phyloP scores from a whole-genome alignment of 2,329 filamentous ascomycete genomes.

The Sporothrix pallida region DNA sequence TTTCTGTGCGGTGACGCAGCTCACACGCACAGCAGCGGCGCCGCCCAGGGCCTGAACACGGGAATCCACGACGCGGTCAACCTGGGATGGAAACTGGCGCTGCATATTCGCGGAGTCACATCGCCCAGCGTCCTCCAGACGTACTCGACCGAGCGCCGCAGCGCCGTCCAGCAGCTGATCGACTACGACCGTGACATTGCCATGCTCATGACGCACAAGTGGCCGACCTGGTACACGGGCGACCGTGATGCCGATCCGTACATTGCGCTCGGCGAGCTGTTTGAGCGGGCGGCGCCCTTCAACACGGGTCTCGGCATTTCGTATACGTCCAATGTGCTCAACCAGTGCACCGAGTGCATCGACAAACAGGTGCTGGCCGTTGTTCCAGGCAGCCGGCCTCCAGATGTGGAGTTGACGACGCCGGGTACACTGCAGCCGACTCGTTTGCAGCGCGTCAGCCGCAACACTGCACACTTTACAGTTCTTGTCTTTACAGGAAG shows the following conservation, averaged over 20 bases:
- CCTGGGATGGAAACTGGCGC: slow-evolving; percentile 54
- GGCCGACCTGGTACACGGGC: slow-evolving; percentile 48
- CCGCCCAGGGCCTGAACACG: slow-evolving; percentile 65
- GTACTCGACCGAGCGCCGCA: slow-evolving; percentile 49
- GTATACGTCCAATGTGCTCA: slow-evolving; percentile 47
- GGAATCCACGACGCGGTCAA: slow-evolving; percentile 63
- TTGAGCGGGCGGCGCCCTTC: slow-evolving; percentile 64
- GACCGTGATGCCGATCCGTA: slow-evolving; percentile 51
- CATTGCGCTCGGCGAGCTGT: slow-evolving; percentile 59
- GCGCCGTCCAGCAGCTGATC: slow-evolving; percentile 49
- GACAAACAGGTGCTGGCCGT: slow-evolving; percentile 37
- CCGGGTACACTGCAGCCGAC: slow-evolving; percentile 53
- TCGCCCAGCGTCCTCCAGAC: slow-evolving; percentile 44
- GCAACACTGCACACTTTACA: slow-evolving; percentile 51
- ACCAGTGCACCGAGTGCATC: slow-evolving; percentile 18
- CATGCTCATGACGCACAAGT: slow-evolving; percentile 49
- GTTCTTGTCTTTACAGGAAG: slow-evolving; percentile 48
- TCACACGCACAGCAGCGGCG: slow-evolving; percentile 65
- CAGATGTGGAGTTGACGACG: slow-evolving; percentile 53
- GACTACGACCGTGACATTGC: slow-evolving; percentile 47
- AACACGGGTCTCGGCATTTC: slow-evolving; percentile 66
- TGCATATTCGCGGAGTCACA: slow-evolving; percentile 39
- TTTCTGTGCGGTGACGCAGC: slow-evolving; percentile 58
- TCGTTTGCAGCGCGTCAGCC: slow-evolving; percentile 52
- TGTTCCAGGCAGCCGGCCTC: slow-evolving; percentile 51